phyloP scores from a whole-genome alignment of 371 early-diverging fungal species.

The Capniomyces stellatus region DNA sequence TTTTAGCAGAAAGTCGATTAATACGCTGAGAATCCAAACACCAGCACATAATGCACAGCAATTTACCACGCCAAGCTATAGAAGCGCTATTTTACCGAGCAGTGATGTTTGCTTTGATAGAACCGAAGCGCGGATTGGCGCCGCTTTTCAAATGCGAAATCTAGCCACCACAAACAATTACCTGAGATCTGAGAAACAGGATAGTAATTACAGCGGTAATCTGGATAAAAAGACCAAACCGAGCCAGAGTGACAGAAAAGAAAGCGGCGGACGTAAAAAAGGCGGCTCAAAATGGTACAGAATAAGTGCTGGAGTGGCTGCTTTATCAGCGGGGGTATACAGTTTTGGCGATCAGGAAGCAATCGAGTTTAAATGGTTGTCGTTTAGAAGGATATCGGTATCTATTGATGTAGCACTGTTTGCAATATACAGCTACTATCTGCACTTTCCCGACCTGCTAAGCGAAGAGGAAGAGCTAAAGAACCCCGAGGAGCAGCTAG shows the following conservation, averaged over 20 bases:
- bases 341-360: background rate
- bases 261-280: background rate
- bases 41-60: no score
- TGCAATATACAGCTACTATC: background rate
- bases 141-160: no score
- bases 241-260: background rate
- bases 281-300: background rate
- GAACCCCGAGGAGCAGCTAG: slow-evolving; percentile 6
- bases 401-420: background rate
- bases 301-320: background rate
- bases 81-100: no score
- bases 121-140: no score
- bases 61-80: no score
- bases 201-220: no score
- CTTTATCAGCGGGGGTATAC: background rate
- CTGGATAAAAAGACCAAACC: background rate
- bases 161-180: no score
- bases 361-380: background rate
- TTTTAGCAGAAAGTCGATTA: no score
- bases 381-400: background rate
- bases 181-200: no score
- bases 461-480: background rate
- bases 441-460: background rate
- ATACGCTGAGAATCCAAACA: no score
- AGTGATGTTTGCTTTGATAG: no score